Conservation (phyloP, 768 basidiomycete genomes). For the Cubamyces sp. region DNA sequence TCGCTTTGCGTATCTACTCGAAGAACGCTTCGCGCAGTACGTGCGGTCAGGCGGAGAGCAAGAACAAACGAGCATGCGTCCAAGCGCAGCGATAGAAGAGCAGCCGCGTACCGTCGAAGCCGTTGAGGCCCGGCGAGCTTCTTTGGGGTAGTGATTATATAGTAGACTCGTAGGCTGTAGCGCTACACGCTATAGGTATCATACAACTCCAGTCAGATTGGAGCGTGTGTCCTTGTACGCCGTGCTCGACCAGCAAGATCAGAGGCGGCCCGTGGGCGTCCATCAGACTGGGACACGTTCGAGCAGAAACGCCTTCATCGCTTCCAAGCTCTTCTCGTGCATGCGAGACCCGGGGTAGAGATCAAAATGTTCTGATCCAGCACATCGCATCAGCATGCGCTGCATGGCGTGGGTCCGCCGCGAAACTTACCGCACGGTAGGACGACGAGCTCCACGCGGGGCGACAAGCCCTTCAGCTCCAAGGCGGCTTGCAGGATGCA, state of each 20-base stretch:
- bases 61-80: background rate
- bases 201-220: background rate
- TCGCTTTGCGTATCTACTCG: conserved; percentile 50
- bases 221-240: background rate
- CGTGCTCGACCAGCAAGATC: background rate
- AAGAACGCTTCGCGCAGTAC: conserved; percentile 29
- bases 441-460: conserved; percentile 2
- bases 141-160: background rate
- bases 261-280: background rate
- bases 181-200: too few relatives aligned
- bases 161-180: too few relatives aligned
- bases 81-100: background rate
- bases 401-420: too few relatives aligned
- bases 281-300: conserved; percentile 2
- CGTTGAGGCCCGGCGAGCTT: background rate
- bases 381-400: background rate
- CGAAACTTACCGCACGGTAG: conserved; percentile 11
- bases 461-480: conserved; percentile 5
- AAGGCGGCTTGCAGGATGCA: background rate
- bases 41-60: background rate
- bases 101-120: conserved; percentile 1
- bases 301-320: conserved; percentile 11
- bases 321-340: conserved; percentile 3
- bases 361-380: conserved; percentile 19
- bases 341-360: conserved; percentile 6